Percentiles rank a stretch among this genome's conserved stretches.
Conservation (phyloP, 345 rosid species). For the Turritis glabra region DNA sequence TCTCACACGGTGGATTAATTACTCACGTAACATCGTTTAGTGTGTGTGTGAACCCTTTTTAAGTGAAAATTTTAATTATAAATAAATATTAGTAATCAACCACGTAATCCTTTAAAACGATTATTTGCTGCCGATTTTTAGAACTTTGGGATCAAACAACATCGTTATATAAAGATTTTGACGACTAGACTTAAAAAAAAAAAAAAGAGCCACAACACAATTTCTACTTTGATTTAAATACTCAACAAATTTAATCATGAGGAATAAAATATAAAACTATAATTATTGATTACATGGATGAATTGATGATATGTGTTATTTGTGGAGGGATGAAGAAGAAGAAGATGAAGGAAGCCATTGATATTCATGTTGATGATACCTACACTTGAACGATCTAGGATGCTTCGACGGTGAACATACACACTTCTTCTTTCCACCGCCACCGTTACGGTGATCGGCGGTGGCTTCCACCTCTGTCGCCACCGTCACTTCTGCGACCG, state of each 20-base stretch:
- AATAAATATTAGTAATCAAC: background rate
- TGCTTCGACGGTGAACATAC: slow-evolving; percentile 76
- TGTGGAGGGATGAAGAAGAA: slow-evolving; percentile 16
- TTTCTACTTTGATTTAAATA: slow-evolving; percentile 7
- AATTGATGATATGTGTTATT: slow-evolving; percentile 21
- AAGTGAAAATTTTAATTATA: background rate
- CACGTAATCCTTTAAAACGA: background rate
- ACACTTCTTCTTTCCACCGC: slow-evolving; percentile 46
- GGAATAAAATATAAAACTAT: slow-evolving; percentile 7
- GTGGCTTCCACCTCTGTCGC: slow-evolving; percentile 23
- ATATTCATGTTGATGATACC: slow-evolving; percentile 61
- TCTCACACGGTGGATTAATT: background rate
- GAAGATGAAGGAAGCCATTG: slow-evolving; percentile 48
- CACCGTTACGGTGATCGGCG: slow-evolving; percentile 23
- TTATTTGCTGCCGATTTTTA: background rate
- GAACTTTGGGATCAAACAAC: slow-evolving; percentile 4
- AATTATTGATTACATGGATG: slow-evolving; percentile 18
- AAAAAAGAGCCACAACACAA: background rate
- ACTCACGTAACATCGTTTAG: background rate
- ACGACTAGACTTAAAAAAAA: background rate
- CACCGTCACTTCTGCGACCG: slow-evolving; percentile 22
- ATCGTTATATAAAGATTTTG: slow-evolving; percentile 1
- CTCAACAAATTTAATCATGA: background rate
- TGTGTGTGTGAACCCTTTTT: background rate
- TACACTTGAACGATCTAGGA: slow-evolving; percentile 79